Evolutionary conservation across 2,329 filamentous ascomycete species (phyloP).

Genomic region (Calonectria montana): DNA sequence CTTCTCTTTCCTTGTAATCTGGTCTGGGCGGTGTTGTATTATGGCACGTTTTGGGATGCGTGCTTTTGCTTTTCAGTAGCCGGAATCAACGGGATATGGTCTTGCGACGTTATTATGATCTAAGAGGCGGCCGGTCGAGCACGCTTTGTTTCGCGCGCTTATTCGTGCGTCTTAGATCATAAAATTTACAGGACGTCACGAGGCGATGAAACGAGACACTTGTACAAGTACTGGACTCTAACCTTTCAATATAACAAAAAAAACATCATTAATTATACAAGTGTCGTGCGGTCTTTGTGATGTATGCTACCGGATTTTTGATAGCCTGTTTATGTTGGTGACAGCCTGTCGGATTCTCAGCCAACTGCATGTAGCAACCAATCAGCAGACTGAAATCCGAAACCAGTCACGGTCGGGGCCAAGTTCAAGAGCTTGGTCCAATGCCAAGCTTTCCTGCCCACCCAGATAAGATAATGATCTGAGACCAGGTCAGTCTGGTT

Average conservation of each 20-base stretch:
- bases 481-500: background rate
- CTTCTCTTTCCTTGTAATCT: slow-evolving; percentile 49
- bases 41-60: slow-evolving; percentile 53
- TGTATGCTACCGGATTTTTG: no score
- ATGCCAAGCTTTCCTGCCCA: background rate
- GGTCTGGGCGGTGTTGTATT: slow-evolving; percentile 57
- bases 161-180: slow-evolving; percentile 40
- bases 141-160: slow-evolving; percentile 33
- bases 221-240: slow-evolving; percentile 44
- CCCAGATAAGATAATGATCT: slow-evolving; percentile 12
- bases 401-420: background rate
- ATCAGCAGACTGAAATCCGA: background rate
- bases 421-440: background rate
- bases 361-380: background rate
- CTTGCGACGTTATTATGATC: slow-evolving; percentile 48
- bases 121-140: slow-evolving; percentile 43
- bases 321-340: no score
- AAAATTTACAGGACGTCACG: slow-evolving; percentile 37
- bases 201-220: slow-evolving; percentile 43
- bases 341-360: no score
- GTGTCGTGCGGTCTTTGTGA: background rate
- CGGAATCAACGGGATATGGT: slow-evolving; percentile 50
- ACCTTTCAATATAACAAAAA: slow-evolving; percentile 35
- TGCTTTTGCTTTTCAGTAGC: slow-evolving; percentile 51
- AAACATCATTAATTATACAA: slow-evolving; percentile 10